phyloP scores from a whole-genome alignment of 306 rosid species.

The Vigna unguiculata region DNA sequence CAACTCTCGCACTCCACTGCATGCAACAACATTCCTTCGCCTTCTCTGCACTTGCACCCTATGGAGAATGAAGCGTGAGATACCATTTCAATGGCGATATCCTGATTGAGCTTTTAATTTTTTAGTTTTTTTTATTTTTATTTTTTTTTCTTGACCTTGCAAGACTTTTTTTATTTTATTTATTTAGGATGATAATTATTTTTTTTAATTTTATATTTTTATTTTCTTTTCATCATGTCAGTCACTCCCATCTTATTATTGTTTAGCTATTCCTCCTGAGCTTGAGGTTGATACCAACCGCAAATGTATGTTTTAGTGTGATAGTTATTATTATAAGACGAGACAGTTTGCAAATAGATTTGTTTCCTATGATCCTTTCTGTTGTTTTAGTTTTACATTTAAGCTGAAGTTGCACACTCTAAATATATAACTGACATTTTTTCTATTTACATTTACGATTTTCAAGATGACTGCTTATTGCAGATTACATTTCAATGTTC shows the following conservation, averaged over 20 bases:
- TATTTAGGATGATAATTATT: rapidly evolving
- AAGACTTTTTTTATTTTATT: constrained; percentile 52
- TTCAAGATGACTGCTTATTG: neutral
- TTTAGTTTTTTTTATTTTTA: rapidly evolving
- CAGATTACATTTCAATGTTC: neutral
- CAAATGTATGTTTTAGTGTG: neutral
- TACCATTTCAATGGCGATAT: constrained; percentile 58
- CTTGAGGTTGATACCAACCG: constrained; percentile 36
- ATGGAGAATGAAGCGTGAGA: constrained; percentile 15
- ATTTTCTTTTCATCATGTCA: neutral
- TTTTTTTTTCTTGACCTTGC: constrained; percentile 91
- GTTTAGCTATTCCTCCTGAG: constrained; percentile 77
- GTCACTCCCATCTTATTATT: neutral
- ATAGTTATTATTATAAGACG: neutral
- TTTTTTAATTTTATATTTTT: rapidly evolving
- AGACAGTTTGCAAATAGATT: neutral
- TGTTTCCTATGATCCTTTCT: neutral
- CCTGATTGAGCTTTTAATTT: constrained; percentile 68
- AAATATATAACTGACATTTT: neutral
- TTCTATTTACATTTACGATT: neutral
- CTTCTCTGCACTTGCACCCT: constrained; percentile 25
- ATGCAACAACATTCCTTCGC: constrained; percentile 36
- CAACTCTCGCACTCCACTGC: neutral
- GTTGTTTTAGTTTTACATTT: neutral
- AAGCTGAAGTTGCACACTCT: neutral